Base-by-base conservation (phyloP, 1,139 yeast genomes). In the Citeromyces hawaiiensis region DNA sequence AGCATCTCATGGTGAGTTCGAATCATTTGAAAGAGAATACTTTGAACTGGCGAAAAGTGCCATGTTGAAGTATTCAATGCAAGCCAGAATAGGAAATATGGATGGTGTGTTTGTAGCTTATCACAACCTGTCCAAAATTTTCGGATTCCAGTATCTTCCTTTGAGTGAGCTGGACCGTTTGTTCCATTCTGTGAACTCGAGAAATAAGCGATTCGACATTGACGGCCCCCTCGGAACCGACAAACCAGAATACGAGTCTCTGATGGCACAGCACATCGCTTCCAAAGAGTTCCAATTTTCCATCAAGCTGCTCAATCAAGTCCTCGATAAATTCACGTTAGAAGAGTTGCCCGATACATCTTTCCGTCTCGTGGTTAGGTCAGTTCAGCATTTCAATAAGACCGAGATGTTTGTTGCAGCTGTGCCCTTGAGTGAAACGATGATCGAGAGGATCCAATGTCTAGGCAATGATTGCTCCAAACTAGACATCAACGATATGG, bases 71-170 rank as follows among this genome's bases (percentile, higher is more conserved):
- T 91, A 88, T 53, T 71, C 85, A 10, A 66, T 88, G 47, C 98
- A 91, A 56, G 97, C 96, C 0, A 68, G 96, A 45, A 83, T 91
- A 38, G 98, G 98, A 2, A 78, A 83, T 50, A 91, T 91, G 98
- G 96, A 88, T 57, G 98, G 98, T 5, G 86, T 91, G 4, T 87
- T 83, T 48, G 67, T 91, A 18, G 96, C 96, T 0, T 91, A 81
- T 55, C 98, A 91, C 59, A 91, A 87, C 54, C 70, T 87, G 41
- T 69, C 74, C 35, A 66, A 77, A 36, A 73, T 88, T 52, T 83
- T 91, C 57, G 98, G 97, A 3, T 91, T 87, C 59, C 91, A 87
- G 56, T 91, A 91, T 56, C 58, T 91, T 21, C 91, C 95, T 1
- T 60, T 87, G 38, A 61, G 64, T 4, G 83, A 79, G 33, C 70